phyloP scores from a whole-genome alignment of 441 rosid species.

The Jatropha multifida region DNA sequence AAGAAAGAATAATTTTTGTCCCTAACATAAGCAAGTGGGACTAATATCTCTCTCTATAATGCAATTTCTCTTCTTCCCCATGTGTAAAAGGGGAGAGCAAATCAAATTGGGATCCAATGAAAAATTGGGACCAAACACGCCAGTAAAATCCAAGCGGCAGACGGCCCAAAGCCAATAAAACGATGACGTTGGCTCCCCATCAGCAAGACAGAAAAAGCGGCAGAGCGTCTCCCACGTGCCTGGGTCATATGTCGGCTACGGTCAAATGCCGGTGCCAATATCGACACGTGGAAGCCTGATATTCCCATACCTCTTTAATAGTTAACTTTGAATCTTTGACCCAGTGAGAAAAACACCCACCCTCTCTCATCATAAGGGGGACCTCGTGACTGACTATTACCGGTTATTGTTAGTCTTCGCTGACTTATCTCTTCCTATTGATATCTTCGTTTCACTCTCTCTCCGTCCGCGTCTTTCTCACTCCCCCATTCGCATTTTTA shows the following conservation, averaged over 20 bases:
- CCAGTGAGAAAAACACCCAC: not conserved
- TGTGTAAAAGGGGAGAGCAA: not conserved
- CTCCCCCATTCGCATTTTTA: not conserved
- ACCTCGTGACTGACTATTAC: constrained; percentile 21
- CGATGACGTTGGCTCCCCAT: constrained; percentile 31
- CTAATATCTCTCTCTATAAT: too few relatives aligned
- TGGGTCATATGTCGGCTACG: constrained; percentile 47
- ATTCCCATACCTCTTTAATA: constrained; percentile 17
- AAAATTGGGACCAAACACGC: not conserved
- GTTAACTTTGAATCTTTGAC: constrained; percentile 56
- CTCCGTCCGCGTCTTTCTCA: not conserved
- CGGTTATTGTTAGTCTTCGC: constrained; percentile 36
- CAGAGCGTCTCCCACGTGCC: constrained; percentile 56
- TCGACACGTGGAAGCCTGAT: constrained; percentile 50
- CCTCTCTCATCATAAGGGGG: not conserved
- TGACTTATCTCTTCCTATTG: constrained; percentile 28
- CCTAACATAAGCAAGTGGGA: not conserved
- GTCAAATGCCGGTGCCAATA: constrained; percentile 85
- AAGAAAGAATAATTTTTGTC: too few relatives aligned
- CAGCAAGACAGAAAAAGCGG: constrained; percentile 24
- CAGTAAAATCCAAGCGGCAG: not conserved
- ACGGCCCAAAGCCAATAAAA: not conserved
- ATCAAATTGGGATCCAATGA: not conserved
- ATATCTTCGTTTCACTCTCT: not conserved
- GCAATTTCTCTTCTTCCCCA: too few relatives aligned